These are phyloP conservation scores for Tricholoma matsutake DNA, from an alignment of 768 basidiomycete species.

Conservation along the genomic window DNA sequence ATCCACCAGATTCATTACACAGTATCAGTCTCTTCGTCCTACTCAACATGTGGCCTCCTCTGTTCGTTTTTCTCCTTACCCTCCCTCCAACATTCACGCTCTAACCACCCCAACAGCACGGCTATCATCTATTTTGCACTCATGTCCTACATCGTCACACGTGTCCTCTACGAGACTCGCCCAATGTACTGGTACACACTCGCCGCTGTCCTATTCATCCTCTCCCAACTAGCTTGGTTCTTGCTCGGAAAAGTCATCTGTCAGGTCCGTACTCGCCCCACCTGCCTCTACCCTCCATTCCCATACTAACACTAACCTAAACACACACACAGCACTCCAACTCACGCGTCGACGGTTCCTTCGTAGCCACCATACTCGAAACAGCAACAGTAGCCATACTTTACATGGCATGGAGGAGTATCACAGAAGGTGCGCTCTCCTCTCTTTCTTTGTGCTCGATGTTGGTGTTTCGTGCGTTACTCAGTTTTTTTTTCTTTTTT, in stretches of 20 bases:
- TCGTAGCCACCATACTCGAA: constrained; percentile 82
- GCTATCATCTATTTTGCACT: constrained; percentile 68
- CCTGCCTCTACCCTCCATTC: no score
- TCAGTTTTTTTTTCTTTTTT: no score
- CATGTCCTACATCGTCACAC: constrained; percentile 80
- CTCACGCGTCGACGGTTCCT: constrained; percentile 78
- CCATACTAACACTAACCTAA: no score
- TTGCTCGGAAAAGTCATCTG: constrained; percentile 78
- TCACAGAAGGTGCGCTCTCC: constrained; percentile 72
- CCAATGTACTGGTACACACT: constrained; percentile 80
- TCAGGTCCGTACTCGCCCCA: constrained; percentile 33
- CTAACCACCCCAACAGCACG: not conserved
- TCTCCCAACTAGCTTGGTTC: constrained; percentile 82
- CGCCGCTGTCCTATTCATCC: constrained; percentile 70
- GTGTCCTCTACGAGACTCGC: constrained; percentile 70
- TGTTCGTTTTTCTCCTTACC: constrained; percentile 4
- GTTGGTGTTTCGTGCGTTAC: not conserved
- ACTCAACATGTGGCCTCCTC: constrained; percentile 68
- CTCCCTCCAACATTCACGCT: no score
- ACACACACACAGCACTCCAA: constrained; percentile 49
- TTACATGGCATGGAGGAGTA: constrained; percentile 81
- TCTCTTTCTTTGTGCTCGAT: constrained; percentile 6
- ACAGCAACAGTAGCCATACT: constrained; percentile 66
- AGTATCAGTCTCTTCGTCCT: constrained; percentile 81
- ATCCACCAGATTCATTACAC: constrained; percentile 51